Percentiles rank a stretch among this genome's conserved stretches.
phyloP scores from a whole-genome alignment of 192 early-diverging fungal species.

The Rhizophlyctis rosea region DNA sequence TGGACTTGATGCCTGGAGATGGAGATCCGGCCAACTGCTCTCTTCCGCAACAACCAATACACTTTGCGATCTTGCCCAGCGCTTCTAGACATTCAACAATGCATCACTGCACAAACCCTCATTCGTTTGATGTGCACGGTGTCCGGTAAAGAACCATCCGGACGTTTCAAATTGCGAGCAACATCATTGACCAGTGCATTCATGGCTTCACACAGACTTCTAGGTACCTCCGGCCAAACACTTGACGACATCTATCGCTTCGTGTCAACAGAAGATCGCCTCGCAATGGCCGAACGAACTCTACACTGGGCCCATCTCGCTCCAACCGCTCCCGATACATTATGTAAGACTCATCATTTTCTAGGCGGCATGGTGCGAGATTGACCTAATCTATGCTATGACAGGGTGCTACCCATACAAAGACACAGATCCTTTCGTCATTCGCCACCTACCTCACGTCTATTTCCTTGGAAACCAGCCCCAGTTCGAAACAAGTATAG shows the following conservation, averaged over 20 bases:
- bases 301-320: constrained; percentile 86
- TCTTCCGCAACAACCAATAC: constrained; percentile 87
- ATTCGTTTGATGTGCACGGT: constrained; percentile 64
- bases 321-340: constrained; percentile 90
- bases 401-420: constrained; percentile 90
- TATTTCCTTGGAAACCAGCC: constrained; percentile 89
- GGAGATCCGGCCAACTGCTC: constrained; percentile 72
- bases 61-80: constrained; percentile 65
- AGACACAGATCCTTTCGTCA: constrained; percentile 83
- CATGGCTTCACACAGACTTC: constrained; percentile 43
- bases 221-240: constrained; percentile 84
- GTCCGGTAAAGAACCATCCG: constrained; percentile 39
- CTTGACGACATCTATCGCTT: constrained; percentile 84
- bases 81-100: constrained; percentile 63
- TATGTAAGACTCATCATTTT: constrained; percentile 58
- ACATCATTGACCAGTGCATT: neutral
- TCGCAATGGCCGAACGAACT: constrained; percentile 70
- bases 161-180: constrained; percentile 1
- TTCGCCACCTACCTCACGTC: constrained; percentile 72
- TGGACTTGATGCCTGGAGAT: constrained; percentile 80
- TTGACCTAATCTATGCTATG: neutral
- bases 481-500: constrained; percentile 56
- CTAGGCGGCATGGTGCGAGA: neutral
- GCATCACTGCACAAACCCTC: constrained; percentile 76
- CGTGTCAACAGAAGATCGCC: constrained; percentile 47